Evolutionary conservation across 495 filamentous ascomycete genomes (phyloP), one percentile per base, ranked within the genome.

Genomic region (Lophiotrema nucula): DNA sequence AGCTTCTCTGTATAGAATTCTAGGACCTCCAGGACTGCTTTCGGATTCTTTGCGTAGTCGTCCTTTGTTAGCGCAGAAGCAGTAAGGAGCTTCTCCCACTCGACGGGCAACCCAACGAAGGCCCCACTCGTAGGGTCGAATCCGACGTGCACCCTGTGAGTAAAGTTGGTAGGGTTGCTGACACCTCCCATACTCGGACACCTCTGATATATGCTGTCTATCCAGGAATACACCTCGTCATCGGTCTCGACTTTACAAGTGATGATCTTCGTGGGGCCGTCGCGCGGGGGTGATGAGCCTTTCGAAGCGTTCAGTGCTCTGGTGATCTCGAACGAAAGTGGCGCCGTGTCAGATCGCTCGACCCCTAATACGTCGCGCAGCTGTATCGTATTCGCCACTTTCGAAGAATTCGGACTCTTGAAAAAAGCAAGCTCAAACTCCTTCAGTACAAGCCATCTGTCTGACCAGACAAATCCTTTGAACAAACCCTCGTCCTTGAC

Each of bases 121-220:
- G 89, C 90, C 22, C 95, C 95, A 11, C 88, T 92, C 35, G 87
- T 81, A 21, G 92, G 90, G 69, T 98, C 95, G 71, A 98, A 98
- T 38, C 92, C 95, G 62, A 98, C 93, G 70, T 98, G 93, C 27
- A 98, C 90, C 16, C 90, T 86, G 70, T 98, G 93, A 19, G 86
- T 88, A 73, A 98, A 97, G 72, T 96, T 95, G 50, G 95, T 96
- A 2, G 93, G 93, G 71, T 96, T 96, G 74, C 92, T 96, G 8
- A 98, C 95, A 56, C 93, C 93, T 43, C 93, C 91, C 90, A 96
- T 96, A 44, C 90, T 92, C 1, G 93, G 93, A 69, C 91, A 97
- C 57, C 93, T 86, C 56, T 90, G 89, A 69, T 96, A 97, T 60
- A 98, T 93, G 70, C 88, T 88, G 70, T 98, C 93, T 55, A 96